Evolutionary conservation across 495 filamentous ascomycete species (phyloP).

Genomic region (Tuber borchii): DNA sequence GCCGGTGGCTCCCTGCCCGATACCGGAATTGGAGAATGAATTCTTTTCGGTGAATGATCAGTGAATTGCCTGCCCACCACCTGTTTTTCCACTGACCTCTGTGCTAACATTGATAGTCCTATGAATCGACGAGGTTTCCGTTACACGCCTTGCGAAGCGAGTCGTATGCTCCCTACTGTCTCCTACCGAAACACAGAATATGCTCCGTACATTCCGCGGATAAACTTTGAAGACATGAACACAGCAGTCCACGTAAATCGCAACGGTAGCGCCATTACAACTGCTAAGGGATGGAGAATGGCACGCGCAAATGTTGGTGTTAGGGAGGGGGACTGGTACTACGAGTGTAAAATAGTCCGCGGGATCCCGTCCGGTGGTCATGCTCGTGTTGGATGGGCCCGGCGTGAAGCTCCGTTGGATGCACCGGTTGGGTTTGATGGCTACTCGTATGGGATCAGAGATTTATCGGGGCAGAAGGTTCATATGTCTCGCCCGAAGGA

Average conservation of each 20-base stretch:
- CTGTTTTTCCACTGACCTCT: constrained; percentile 39
- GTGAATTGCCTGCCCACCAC: constrained; percentile 44
- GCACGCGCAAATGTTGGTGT: constrained; percentile 83
- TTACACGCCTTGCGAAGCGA: constrained; percentile 85
- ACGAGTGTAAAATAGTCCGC: constrained; percentile 80
- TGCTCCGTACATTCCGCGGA: constrained; percentile 67
- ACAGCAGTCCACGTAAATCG: constrained; percentile 64
- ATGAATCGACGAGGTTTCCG: constrained; percentile 62
- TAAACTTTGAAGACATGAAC: constrained; percentile 88
- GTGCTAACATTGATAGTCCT: constrained; percentile 58
- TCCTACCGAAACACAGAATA: constrained; percentile 86
- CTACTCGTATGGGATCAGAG: constrained; percentile 90
- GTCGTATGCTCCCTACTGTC: constrained; percentile 75
- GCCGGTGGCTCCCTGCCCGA: constrained; percentile 25
- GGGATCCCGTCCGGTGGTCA: constrained; percentile 60
- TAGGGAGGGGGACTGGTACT: constrained; percentile 87
- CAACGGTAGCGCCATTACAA: constrained; percentile 57
- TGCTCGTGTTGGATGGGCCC: constrained; percentile 81
- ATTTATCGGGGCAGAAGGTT: constrained; percentile 81
- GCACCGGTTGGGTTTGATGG: constrained; percentile 92
- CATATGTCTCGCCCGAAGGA: constrained; percentile 87
- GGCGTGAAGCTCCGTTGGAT: constrained; percentile 72
- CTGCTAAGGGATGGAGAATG: constrained; percentile 76
- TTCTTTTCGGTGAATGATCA: constrained; percentile 61
- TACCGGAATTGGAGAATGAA: constrained; percentile 40